Evolutionary conservation across 2,329 filamentous ascomycete species (phyloP).

Genomic region (Periconia macrospinosa): DNA sequence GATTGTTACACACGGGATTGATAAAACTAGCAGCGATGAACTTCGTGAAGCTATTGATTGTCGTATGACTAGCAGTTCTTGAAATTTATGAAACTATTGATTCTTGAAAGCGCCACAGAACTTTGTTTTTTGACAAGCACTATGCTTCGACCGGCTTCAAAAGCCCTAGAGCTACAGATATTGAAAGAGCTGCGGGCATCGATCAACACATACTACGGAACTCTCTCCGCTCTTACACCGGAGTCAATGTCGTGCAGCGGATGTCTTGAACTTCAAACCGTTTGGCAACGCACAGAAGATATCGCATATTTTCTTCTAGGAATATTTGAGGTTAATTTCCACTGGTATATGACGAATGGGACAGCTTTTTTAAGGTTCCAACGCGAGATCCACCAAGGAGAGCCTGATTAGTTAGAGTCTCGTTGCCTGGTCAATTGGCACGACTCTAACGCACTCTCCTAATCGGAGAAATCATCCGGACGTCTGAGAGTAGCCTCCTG

Average conservation of each 20-base stretch:
- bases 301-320: constrained; percentile 19
- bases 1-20: constrained; percentile 14
- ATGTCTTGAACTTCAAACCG: constrained; percentile 18
- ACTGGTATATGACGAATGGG: constrained; percentile 15
- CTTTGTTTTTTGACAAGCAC: too few species aligned
- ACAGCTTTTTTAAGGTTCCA: constrained; percentile 12
- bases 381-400: constrained; percentile 5
- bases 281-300: constrained; percentile 15
- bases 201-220: too few species aligned
- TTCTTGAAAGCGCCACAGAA: too few species aligned
- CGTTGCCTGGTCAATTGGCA: background rate
- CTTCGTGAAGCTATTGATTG: constrained; percentile 9
- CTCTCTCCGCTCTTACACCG: too few species aligned
- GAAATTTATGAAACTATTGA: too few species aligned
- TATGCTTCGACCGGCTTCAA: too few species aligned
- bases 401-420: background rate
- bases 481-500: too few species aligned
- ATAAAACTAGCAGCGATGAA: constrained; percentile 8
- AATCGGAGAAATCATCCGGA: too few species aligned
- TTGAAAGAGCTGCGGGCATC: constrained; percentile 15
- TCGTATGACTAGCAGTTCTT: constrained; percentile 13
- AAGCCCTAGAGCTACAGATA: constrained; percentile 10
- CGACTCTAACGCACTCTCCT: too few species aligned
- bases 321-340: constrained; percentile 17
- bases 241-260: constrained; percentile 8